Base-by-base conservation (phyloP, 148 eudicot genomes). In the Arbutus unedo region DNA sequence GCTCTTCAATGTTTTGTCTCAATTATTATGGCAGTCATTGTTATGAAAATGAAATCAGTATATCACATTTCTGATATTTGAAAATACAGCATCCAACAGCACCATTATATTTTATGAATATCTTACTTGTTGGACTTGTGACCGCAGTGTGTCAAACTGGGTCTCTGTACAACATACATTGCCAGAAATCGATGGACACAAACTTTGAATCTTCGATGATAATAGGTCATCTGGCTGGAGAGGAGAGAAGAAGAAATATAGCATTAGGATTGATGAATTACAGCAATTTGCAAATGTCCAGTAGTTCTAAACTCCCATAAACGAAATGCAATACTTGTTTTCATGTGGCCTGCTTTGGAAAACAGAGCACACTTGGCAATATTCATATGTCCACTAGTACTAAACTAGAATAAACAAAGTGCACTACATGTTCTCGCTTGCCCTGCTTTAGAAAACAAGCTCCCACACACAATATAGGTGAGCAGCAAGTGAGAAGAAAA, bases 111-210 rank as follows among this genome's bases (percentile, higher is more conserved):
- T 67, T 54, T 50, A 54, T 83, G 81, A 75, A 81, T 62, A 84
- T 83, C 91, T 89, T 91, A 97, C 99, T 87, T 97, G 99, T 89
- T 97, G 99, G 84, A 97, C 94, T 90, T 97, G 96, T 76, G 91
- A 41, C 76, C 94, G 85, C 85, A 97, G 86, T 81, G 95, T 94
- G 50, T 93, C 93, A 86, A 97, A 97, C 87, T 97, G 99, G 57
- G 53, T 81, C 90, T 94, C 98, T 84, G 99, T 92, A 87, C 99
- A 97, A 55, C 99, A 97, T 67, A 97, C 91, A 86, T 97, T 89
- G 72, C 97, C 98, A 5, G 96, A 89, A 76, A 97, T 92, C 74
- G 99, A 93, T 78, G 99, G 99, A 80, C 99, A 97, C 83, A 97
- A 86, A 88, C 99, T 97, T 86, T 97, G 99, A 73, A 97, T 91